Conservation (phyloP, 345 rosid species). For the Theobroma cacao region DNA sequence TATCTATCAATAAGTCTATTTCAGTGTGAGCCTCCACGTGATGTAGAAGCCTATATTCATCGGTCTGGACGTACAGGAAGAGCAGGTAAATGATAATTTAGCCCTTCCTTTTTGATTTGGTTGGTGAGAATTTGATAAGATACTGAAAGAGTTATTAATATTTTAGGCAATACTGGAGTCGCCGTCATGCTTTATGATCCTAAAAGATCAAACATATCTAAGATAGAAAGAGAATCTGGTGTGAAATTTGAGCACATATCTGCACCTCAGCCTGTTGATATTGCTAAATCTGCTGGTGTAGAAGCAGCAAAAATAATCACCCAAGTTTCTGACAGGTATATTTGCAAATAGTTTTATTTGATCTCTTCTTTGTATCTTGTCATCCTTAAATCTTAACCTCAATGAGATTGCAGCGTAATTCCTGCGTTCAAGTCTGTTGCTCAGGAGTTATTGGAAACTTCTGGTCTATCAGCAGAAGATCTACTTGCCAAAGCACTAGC, state of each 20-base stretch:
- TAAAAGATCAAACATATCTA: slow-evolving; percentile 65
- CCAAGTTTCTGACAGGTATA: slow-evolving; percentile 87
- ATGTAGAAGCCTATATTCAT: slow-evolving; percentile 94
- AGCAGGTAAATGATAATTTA: slow-evolving; percentile 54
- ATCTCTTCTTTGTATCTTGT: not conserved
- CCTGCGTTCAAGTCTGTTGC: slow-evolving; percentile 85
- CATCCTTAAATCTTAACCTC: not conserved
- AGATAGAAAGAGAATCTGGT: slow-evolving; percentile 81
- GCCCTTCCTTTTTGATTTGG: not conserved
- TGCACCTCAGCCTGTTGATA: slow-evolving; percentile 82
- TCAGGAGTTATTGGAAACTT: slow-evolving; percentile 61
- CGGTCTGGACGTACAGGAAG: slow-evolving; percentile 99
- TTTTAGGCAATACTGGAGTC: slow-evolving; percentile 83
- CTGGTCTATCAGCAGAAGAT: slow-evolving; percentile 77
- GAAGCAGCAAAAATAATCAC: slow-evolving; percentile 72
- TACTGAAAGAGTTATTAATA: slow-evolving; percentile 10
- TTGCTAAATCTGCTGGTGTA: slow-evolving; percentile 78
- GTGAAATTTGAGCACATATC: slow-evolving; percentile 81
- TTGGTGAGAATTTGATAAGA: slow-evolving; percentile 2
- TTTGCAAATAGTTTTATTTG: not conserved
- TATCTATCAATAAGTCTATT: slow-evolving; percentile 12
- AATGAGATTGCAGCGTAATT: slow-evolving; percentile 64
- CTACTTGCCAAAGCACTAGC: slow-evolving; percentile 96
- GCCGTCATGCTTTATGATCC: slow-evolving; percentile 97
- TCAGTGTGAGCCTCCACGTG: slow-evolving; percentile 98